phyloP scores from a whole-genome alignment of 2,329 filamentous ascomycete genomes.

The Curvularia sp. region DNA sequence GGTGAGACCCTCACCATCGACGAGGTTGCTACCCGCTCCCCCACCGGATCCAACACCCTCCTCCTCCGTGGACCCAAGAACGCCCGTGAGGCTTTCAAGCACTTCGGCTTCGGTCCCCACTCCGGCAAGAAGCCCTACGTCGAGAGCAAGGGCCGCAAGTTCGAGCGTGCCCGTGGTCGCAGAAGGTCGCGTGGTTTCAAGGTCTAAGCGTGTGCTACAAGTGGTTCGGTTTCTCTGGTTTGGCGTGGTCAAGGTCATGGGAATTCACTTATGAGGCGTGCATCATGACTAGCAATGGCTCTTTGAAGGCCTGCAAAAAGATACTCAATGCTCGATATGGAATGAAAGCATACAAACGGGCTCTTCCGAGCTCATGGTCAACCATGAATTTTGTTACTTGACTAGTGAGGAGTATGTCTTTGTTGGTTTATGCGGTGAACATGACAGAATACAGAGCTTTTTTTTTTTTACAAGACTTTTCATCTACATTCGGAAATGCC shows the following conservation, averaged over 20 bases:
- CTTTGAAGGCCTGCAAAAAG: slow-evolving; percentile 47
- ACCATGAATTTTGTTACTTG: slow-evolving; percentile 33
- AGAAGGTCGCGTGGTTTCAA: slow-evolving; percentile 99
- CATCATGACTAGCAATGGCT: slow-evolving; percentile 48
- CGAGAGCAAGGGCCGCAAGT: slow-evolving; percentile 99
- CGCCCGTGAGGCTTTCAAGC: slow-evolving; percentile 95
- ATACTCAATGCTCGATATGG: slow-evolving; percentile 48
- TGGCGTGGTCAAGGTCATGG: slow-evolving; percentile 49
- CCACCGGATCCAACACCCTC: slow-evolving; percentile 95
- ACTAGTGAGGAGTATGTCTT: neutral
- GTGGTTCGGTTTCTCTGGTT: slow-evolving; percentile 48
- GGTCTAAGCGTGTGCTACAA: slow-evolving; percentile 72
- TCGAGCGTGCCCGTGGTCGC: slow-evolving; percentile 98
- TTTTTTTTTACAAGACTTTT: neutral
- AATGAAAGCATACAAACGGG: slow-evolving; percentile 45
- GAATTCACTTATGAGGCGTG: slow-evolving; percentile 47
- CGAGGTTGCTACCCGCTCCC: slow-evolving; percentile 93
- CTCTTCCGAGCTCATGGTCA: slow-evolving; percentile 45
- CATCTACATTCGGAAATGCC: slow-evolving; percentile 10
- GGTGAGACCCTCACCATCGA: slow-evolving; percentile 96
- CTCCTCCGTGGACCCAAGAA: slow-evolving; percentile 99
- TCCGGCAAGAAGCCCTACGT: slow-evolving; percentile 99
- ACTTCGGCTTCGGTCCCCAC: slow-evolving; percentile 98
- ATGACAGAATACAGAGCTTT: neutral
- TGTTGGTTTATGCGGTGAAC: neutral